These are phyloP conservation scores for Trifolium dubium DNA, from an alignment of 306 rosid species.

Conservation along the genomic window DNA sequence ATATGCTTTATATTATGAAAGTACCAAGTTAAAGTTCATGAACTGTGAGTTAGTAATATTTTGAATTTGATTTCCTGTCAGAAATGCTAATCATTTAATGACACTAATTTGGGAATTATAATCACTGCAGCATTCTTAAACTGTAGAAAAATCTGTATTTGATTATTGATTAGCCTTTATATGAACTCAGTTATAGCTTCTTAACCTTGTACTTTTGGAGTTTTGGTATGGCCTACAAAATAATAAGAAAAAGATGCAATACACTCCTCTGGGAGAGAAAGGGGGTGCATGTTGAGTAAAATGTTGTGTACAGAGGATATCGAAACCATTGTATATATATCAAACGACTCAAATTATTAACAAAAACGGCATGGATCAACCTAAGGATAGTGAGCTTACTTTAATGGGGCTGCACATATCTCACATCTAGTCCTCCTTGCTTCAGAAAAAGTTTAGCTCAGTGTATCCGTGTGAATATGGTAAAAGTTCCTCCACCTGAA, in stretches of 20 bases:
- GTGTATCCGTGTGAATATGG: constrained; percentile 95
- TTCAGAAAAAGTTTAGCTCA: constrained; percentile 88
- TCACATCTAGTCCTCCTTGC: constrained; percentile 40
- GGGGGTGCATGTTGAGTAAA: neutral
- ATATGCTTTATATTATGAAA: neutral
- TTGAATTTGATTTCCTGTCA: neutral
- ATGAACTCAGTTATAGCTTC: neutral
- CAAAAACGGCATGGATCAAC: neutral
- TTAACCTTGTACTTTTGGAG: neutral
- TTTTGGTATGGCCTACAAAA: neutral
- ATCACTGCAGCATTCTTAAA: neutral
- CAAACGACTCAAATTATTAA: neutral
- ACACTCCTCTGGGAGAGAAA: neutral
- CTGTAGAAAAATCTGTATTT: neutral
- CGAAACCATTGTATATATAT: neutral
- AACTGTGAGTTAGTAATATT: neutral
- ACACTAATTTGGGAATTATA: neutral
- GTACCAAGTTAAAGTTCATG: neutral
- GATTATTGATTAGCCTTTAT: neutral
- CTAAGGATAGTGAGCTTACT: constrained; percentile 49
- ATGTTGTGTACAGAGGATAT: neutral
- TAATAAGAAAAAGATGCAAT: neutral
- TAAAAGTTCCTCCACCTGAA: constrained; percentile 88
- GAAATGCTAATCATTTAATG: constrained; percentile 1
- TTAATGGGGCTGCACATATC: constrained; percentile 37